Base-by-base conservation (phyloP, 257 asterid genomes). In the Plantago ovata region DNA sequence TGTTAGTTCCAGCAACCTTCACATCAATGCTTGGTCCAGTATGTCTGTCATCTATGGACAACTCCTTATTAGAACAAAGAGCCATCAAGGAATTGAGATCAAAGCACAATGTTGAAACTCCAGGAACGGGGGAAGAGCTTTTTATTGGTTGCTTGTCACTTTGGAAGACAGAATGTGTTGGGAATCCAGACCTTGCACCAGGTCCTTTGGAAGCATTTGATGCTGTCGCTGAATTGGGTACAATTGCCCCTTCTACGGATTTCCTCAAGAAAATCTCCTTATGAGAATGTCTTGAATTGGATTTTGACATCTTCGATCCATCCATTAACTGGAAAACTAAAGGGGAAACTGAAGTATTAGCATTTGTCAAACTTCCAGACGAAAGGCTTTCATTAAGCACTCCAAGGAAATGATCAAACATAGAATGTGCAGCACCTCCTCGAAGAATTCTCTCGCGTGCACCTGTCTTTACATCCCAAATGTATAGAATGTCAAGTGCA, bases 391-490 rank as follows among this genome's bases (percentile, higher is more conserved):
- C 85, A 69, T 69, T 78, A 69, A 65, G 61, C 36, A 75, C 77
- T 32, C 47, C 63, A 64, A 76, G 81, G 67, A 92, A 86, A 86
- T 92, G 95, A 63, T 92, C 93, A 65, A 88, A 83, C 98, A 88
- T 88, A 41, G 97, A 85, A 72, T 82, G 89, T 61, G 97, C 94
- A 43, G 98, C 94, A 73, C 87, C 76, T 62, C 98, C 98, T 49
- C 84, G 89, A 65, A 92, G 95, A 48, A 88, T 84, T 67, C 97
- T 75, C 77, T 92, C 98, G 58, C 97, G 95, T 61, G 95, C 95
- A 74, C 98, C 98, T 4, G 96, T 85, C 73, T 88, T 92, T 53
- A 84, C 79, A 71, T 92, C 98, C 97, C 98, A 92, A 64, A 92
- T 86, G 81, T 84, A 92, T 48, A 92, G 73, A 75, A 88, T 69